Base-by-base conservation (phyloP, 768 basidiomycete genomes). In the Leccinum barrowsii region DNA sequence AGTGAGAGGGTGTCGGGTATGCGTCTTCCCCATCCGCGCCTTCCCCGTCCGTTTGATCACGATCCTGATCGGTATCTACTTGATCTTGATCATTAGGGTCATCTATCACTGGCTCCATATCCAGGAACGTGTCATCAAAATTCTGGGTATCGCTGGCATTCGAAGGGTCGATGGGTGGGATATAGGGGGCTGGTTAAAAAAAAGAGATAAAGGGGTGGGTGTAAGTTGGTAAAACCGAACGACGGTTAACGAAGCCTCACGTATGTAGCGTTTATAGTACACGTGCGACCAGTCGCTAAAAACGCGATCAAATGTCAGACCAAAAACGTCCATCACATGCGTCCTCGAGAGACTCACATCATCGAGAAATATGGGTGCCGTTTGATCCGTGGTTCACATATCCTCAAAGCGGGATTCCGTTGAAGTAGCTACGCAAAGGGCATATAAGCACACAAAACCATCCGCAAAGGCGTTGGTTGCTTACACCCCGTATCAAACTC, bases 101-200 rank as follows among this genome's bases (percentile, higher is more conserved):
- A 62, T 94, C 90, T 60, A 98, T 85, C 50, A 91, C 87, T 22
- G 94, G 92, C 63, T 90, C 88, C 91, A 98, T 96, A 69, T 91
- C 91, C 59, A 98, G 82, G 85, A 97, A 98, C 42, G 92, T 87
- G 61, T 95, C 92, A 73, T 98, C 96, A 73, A 98, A 99, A 75
- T 98, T 98, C 73, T 92, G 92, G 63, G 92, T 95, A 82, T 99
- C 97, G 66, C 87, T 86, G 60, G 94, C 94, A 75, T 96, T 92
- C 46, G 84, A 84, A 21, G 91, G 89, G 71, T 95, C 92, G 69
- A 94, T 92, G 30, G 89, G 89, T 15, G 92, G 93, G 68, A 94
- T 92, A 80, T 94, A 94, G 46, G 92, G 92, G 75, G 94, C 91
- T 93, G 63, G 26, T 60, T 17, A 56, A 54, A 55, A 50, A 53